Evolutionary conservation across 139 green algal genomes (phyloP).

Genomic region (Gonium pectorale): DNA sequence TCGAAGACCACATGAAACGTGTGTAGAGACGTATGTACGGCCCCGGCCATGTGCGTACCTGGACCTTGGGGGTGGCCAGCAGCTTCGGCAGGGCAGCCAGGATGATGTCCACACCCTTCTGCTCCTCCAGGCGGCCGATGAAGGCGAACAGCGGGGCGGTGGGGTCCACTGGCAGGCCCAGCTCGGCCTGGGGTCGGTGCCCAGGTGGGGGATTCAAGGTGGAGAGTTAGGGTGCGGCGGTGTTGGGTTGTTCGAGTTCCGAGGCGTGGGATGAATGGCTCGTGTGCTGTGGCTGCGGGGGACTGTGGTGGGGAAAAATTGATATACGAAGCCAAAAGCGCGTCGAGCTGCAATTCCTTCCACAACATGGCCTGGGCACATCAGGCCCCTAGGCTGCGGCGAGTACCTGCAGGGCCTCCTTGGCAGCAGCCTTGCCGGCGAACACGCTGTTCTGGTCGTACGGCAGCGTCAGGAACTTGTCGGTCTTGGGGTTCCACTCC

Average conservation of each 20-base stretch:
- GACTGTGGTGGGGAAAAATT: too few species aligned
- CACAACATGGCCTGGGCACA: too few species aligned
- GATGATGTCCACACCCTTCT: conserved; percentile 99
- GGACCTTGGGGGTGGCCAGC: conserved; percentile 60
- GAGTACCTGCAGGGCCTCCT: conserved; percentile 80
- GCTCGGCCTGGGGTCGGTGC: conserved; percentile 62
- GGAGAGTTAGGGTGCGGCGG: too few species aligned
- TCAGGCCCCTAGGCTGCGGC: too few species aligned
- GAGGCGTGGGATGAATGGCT: too few species aligned
- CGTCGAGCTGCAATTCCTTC: too few species aligned
- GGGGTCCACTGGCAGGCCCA: conserved; percentile 80
- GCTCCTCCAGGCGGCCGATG: conserved; percentile 97
- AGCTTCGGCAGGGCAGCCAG: conserved; percentile 88
- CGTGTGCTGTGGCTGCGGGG: too few species aligned
- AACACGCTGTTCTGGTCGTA: conserved; percentile 86
- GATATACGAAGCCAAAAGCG: too few species aligned
- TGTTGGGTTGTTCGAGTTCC: too few species aligned
- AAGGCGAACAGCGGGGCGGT: conserved; percentile 89
- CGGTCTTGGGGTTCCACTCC: conserved; percentile 94
- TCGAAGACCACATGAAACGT: not conserved
- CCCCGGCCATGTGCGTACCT: too few species aligned
- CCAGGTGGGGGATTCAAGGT: too few species aligned
- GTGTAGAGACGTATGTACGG: conserved; percentile 51
- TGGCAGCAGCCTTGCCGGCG: conserved; percentile 92
- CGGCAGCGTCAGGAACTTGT: conserved; percentile 96